Base-by-base conservation (phyloP, 495 filamentous ascomycete species). In the Neurospora discreta region DNA sequence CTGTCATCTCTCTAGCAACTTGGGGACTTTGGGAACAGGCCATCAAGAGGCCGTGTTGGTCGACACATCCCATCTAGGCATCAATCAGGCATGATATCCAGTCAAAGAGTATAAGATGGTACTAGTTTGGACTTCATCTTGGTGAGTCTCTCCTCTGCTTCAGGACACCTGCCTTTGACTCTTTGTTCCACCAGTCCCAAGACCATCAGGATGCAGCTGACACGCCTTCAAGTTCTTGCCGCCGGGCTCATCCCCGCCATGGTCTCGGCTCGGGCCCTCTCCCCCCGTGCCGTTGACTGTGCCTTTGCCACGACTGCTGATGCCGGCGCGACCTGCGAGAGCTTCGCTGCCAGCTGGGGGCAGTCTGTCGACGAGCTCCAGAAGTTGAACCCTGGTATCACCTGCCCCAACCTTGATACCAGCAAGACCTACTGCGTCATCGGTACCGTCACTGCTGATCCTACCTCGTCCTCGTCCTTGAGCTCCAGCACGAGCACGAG, bases 361-460 rank as follows among this genome's bases (percentile, higher is more conserved):
- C 71, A 78, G 26, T 73, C 76, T 11, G 69, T 72, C 3, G 39
- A 38, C 9, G 58, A 74, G 39, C 76, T 80, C 39, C 68, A 73
- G 65, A 11, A 43, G 10, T 75, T 78, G 74, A 80, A 80, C 71
- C 75, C 77, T 46, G 60, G 42, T 23, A 73, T 78, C 69, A 38
- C 69, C 26, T 72, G 70, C 68, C 77, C 76, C 67, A 44, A 26
- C 30, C 46, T 68, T 40, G 68, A 74, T 36, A 18, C n/a, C 40
- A 69, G 68, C 69, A 52, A 68, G 60, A 73, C 68, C 40, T 80
- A 80, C 76, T 80, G 78, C 69, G 78, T 80, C 71, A 68, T 73
- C 26, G 73, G 75, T 16, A 73, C 76, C 2, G 73, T 60, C 38
- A 75, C 73, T 6, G 73, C 65, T 15, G 71, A 69, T 38, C 70